Evolutionary conservation across 1,284 basidiomycete species (phyloP).

Genomic region (Sporisorium reilianum): DNA sequence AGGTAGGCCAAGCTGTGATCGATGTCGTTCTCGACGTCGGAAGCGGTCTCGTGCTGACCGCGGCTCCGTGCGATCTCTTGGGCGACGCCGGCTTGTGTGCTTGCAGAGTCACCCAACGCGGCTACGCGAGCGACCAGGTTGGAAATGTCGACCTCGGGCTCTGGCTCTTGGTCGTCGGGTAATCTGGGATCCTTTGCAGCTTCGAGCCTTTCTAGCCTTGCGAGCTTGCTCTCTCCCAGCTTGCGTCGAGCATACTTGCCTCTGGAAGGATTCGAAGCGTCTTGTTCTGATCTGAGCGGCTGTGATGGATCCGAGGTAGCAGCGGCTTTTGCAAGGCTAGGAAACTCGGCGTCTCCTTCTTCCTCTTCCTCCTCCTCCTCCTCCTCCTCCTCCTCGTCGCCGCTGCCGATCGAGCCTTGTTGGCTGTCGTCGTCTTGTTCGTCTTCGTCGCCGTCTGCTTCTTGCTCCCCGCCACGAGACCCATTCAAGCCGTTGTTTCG

Average conservation of each 20-base stretch:
- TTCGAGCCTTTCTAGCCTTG: conserved; percentile 48
- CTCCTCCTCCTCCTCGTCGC: conserved; percentile 20
- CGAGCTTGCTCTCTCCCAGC: conserved; percentile 58
- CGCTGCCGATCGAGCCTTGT: conserved; percentile 8
- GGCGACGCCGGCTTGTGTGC: conserved; percentile 37
- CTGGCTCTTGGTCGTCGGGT: conserved; percentile 52
- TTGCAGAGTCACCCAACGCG: conserved; percentile 43
- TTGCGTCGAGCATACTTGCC: conserved; percentile 57
- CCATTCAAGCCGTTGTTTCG: conserved; percentile 6
- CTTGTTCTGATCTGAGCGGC: conserved; percentile 8
- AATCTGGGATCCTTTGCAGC: conserved; percentile 44
- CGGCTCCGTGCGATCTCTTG: conserved; percentile 33
- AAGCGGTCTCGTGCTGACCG: conserved; percentile 44
- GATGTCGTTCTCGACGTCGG: conserved; percentile 58
- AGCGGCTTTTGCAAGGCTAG: conserved; percentile 34
- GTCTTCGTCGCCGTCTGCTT: conserved; percentile 2
- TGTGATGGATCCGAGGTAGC: conserved; percentile 6
- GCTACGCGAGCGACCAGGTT: conserved; percentile 55
- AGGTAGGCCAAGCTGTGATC: conserved; percentile 57
- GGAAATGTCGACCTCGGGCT: conserved; percentile 65
- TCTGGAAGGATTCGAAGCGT: conserved; percentile 24
- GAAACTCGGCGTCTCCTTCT: conserved; percentile 34
- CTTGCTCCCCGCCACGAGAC: conserved; percentile 10
- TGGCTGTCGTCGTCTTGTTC: conserved; percentile 5
- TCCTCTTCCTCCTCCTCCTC: conserved; percentile 24